phyloP scores from a whole-genome alignment of 257 asterid species.

The Solanum rostratum region DNA sequence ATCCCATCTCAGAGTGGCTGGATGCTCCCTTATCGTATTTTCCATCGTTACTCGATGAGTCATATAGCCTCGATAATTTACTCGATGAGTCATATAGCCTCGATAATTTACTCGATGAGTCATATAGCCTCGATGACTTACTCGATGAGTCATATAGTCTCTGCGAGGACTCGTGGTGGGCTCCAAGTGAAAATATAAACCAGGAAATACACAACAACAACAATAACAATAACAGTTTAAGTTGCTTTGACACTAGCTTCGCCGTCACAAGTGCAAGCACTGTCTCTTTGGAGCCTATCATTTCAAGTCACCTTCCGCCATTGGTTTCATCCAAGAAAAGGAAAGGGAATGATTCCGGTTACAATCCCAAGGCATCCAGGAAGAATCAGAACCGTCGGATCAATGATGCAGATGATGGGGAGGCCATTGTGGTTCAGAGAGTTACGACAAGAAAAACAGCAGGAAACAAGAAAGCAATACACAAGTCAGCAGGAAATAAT shows the following conservation, averaged over 20 bases:
- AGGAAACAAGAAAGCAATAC: constrained; percentile 23
- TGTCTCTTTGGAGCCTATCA: constrained; percentile 12
- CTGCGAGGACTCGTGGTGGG: constrained; percentile 46
- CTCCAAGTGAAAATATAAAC: constrained; percentile 11
- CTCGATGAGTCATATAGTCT: no score
- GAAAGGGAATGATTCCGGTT: constrained; percentile 23
- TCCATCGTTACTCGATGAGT: constrained; percentile 49
- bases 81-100: constrained; percentile 47
- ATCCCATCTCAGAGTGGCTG: constrained; percentile 44
- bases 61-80: constrained; percentile 25
- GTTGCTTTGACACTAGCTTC: constrained; percentile 24
- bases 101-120: constrained; percentile 45
- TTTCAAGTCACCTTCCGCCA: constrained; percentile 12
- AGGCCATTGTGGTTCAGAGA: constrained; percentile 1
- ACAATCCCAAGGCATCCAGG: constrained; percentile 3
- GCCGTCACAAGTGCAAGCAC: constrained; percentile 12
- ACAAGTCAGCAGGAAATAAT: constrained; percentile 20
- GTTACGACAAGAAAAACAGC: constrained; percentile 10
- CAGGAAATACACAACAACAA: constrained; percentile 11
- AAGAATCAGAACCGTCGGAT: constrained; percentile 14
- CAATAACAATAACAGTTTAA: constrained; percentile 7
- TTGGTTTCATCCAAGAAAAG: constrained; percentile 38
- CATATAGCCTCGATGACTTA: constrained; percentile 25
- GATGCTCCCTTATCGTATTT: constrained; percentile 40
- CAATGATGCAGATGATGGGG: constrained; percentile 9